Evolutionary conservation across 73 alveolate species (phyloP).

Genomic region (Paramecium sonneborni): DNA sequence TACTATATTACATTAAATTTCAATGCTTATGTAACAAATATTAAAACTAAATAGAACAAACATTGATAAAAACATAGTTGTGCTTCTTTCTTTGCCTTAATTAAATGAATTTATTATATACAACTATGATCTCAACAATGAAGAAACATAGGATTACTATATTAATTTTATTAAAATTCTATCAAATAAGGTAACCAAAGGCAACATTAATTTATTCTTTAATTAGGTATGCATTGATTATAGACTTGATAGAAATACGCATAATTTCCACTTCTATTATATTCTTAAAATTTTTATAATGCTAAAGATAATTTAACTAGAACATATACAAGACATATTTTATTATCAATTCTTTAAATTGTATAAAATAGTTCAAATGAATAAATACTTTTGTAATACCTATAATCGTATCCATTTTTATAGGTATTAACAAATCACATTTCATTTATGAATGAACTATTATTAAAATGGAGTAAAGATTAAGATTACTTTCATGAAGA

Average conservation of each 20-base stretch:
- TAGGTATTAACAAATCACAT: not conserved
- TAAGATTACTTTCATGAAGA: not conserved
- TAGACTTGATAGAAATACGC: not conserved
- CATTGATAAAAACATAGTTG: not conserved
- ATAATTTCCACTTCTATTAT: not conserved
- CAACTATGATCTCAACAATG: not conserved
- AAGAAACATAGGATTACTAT: constrained; percentile 15
- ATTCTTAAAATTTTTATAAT: not conserved
- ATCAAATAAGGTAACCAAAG: not conserved
- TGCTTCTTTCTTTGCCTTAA: not conserved
- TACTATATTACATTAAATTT: not conserved
- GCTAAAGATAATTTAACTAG: not conserved
- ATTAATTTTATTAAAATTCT: constrained; percentile 27
- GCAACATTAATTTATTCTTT: constrained; percentile 1
- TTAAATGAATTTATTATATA: constrained; percentile 30
- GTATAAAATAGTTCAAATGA: not conserved
- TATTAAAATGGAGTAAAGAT: not conserved
- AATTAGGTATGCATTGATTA: not conserved
- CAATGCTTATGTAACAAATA: not conserved
- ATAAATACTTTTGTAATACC: not conserved
- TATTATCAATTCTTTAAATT: not conserved
- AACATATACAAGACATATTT: not conserved
- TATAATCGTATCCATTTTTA: not conserved
- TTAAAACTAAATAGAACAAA: not conserved
- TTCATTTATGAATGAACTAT: not conserved